Base-by-base conservation (phyloP, 345 rosid genomes). In the Mallotus nudiflorus region DNA sequence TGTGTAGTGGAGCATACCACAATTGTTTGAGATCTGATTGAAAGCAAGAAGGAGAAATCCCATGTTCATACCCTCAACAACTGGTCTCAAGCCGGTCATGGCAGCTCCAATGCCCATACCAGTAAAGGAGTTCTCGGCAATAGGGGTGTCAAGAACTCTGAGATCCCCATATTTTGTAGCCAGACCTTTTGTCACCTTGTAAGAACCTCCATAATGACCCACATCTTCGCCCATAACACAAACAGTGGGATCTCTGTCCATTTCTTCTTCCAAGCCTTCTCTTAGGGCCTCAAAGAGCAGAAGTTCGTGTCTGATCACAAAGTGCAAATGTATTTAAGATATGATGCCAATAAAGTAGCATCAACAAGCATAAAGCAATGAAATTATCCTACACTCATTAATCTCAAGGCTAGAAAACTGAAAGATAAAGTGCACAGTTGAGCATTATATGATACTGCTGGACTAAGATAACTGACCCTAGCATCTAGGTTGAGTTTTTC, bases 51-150 rank as follows among this genome's bases (percentile, higher is more conserved):
- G 98, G 69, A 91, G 97, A 75, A 94, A 94, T 35, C 98, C 98
- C 97, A 92, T 91, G 87, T 94, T 94, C 97, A 94, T 91, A 48
- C 97, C 97, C 84, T 91, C 97, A 0, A 88, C 72, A 67, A 94
- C 78, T 0, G 98, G 98, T 79, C 98, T 85, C 75, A 94, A 70
- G 66, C 97, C 97, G 27, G 92, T 90, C 96, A 88, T 91, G 60
- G 98, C 93, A 54, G 98, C 98, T 74, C 97, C 96, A 25, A 91
- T 87, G 45, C 95, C 97, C 97, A 94, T 91, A 70, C 98, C 97
- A 0, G 97, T 91, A 87, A 94, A 94, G 54, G 97, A 86, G 69
- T 94, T 94, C 85, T 94, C 97, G 60, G 93, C 95, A 68, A 94
- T 94, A 50, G 96, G 98, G 64, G 97, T 91, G 79, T 90, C 96